phyloP scores from a whole-genome alignment of 1,284 basidiomycete genomes.

The Ceratobasidium theobromae region DNA sequence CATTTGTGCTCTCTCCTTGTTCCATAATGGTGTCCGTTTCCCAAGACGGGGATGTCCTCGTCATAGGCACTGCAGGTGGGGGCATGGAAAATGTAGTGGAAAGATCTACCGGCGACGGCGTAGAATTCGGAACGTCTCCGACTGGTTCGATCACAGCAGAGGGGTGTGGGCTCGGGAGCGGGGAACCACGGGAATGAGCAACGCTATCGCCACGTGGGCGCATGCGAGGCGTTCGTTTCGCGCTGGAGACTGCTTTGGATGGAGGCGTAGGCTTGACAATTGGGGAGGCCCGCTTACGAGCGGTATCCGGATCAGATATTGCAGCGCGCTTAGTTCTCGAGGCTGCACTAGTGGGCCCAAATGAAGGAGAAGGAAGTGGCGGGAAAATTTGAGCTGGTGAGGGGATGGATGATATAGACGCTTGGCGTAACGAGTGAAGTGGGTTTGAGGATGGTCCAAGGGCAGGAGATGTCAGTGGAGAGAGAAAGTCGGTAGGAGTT shows the following conservation, averaged over 20 bases:
- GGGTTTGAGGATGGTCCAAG: constrained; percentile 46
- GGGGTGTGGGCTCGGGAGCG: constrained; percentile 28
- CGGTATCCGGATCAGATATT: constrained; percentile 35
- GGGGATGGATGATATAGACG: constrained; percentile 36
- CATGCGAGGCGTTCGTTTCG: constrained; percentile 41
- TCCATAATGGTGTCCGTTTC: constrained; percentile 36
- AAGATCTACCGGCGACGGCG: constrained; percentile 80
- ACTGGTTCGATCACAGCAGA: constrained; percentile 20
- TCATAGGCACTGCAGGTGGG: constrained; percentile 60
- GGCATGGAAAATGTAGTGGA: constrained; percentile 59
- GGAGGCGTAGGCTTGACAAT: constrained; percentile 29
- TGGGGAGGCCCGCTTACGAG: constrained; percentile 41
- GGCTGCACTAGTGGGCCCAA: constrained; percentile 35
- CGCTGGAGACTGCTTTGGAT: constrained; percentile 8
- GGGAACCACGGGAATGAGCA: constrained; percentile 15
- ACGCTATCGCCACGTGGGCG: constrained; percentile 29
- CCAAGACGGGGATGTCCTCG: constrained; percentile 27
- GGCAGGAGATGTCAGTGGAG: constrained; percentile 58
- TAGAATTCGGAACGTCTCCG: constrained; percentile 46
- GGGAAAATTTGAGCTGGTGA: constrained; percentile 42
- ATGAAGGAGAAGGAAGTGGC: constrained; percentile 34
- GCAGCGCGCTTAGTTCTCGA: constrained; percentile 34
- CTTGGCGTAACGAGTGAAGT: constrained; percentile 39
- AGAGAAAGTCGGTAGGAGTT: constrained; percentile 51
- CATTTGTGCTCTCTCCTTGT: background rate